Base-by-base conservation (phyloP, 2,329 filamentous ascomycete genomes). In the Penicillium janthinellum region DNA sequence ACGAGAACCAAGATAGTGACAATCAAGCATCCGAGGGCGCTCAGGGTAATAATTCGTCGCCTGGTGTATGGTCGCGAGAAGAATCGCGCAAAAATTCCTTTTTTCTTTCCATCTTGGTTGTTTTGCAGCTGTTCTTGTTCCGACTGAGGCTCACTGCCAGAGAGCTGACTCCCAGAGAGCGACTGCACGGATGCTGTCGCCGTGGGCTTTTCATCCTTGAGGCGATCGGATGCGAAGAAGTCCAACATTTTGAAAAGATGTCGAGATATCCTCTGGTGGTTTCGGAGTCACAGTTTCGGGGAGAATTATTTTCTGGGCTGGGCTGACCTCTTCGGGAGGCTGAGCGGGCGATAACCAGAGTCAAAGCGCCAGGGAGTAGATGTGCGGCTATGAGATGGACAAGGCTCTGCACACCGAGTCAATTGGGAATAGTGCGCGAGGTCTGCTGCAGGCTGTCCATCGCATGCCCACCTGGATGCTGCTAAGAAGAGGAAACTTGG, bases 1-100 rank as follows among this genome's bases (percentile, higher is more conserved):
- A 65, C 51, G 10, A 70, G 48, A 12, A 63, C 64, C 20, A 70
- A 44, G 4, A 71, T n/a, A 15, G 41, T 58, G 31, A 62, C 25
- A 7, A 42, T 56, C 31, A 69, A 48, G 20, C 62, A 50, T 5
- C 49, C 55, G 2, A 66, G 25, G 14, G 44, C 51, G 28, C 59
- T 53, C 15, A 64, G 39, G 7, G 62, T 39, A 6, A 51, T 44
- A 8, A 64, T 60, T 14, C 60, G 51, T 41, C 61, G 61, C 37
- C 51, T 56, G 38, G 63, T 65, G 60, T 62, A 62, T 15, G 64
- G 63, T 25, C 51, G 54, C 8, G 57, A 35, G 39, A 66, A 59
- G 14, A 66, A 31, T 38, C 42, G 47, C 3, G 59, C 31, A 39
- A 66, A 57, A 11, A 62, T 39, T 5, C 57, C 35, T 14, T 57